Conservation (phyloP, 2,329 filamentous ascomycete species). For the Metarhizium sp. region DNA sequence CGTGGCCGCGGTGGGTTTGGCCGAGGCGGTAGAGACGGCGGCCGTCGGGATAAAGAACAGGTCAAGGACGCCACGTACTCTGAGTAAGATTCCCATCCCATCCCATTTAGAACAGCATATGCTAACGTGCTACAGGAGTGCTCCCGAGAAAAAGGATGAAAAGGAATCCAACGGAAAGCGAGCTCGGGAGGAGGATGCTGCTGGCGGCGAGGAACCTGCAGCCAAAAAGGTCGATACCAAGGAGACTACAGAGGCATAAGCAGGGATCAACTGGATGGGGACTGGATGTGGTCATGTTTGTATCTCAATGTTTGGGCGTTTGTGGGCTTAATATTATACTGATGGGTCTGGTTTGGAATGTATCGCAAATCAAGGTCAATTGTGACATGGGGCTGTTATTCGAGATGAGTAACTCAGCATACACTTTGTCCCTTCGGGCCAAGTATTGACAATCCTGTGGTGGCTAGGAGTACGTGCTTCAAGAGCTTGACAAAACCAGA, state of each 20-base stretch:
- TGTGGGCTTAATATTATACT: neutral
- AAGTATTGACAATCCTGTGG: neutral
- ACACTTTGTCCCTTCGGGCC: neutral
- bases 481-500: neutral
- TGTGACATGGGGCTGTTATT: neutral
- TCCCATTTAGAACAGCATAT: neutral
- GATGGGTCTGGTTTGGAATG: neutral
- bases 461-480: neutral
- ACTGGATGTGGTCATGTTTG: neutral
- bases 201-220: slow-evolving; percentile 31
- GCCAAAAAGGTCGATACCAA: slow-evolving; percentile 56
- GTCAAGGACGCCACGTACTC: slow-evolving; percentile 20
- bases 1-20: slow-evolving; percentile 28
- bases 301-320: neutral
- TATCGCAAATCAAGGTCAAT: neutral
- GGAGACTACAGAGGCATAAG: slow-evolving; percentile 15
- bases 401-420: neutral
- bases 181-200: slow-evolving; percentile 40
- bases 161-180: slow-evolving; percentile 40
- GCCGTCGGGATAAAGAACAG: slow-evolving; percentile 17
- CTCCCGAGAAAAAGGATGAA: slow-evolving; percentile 21
- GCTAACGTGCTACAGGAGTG: slow-evolving; percentile 13
- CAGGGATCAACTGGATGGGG: neutral
- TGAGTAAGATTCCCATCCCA: slow-evolving; percentile 17
- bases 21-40: slow-evolving; percentile 31